These are phyloP conservation scores for Kodamaea anthophila DNA, from an alignment of 1,139 yeast species.

Conservation along the genomic window DNA sequence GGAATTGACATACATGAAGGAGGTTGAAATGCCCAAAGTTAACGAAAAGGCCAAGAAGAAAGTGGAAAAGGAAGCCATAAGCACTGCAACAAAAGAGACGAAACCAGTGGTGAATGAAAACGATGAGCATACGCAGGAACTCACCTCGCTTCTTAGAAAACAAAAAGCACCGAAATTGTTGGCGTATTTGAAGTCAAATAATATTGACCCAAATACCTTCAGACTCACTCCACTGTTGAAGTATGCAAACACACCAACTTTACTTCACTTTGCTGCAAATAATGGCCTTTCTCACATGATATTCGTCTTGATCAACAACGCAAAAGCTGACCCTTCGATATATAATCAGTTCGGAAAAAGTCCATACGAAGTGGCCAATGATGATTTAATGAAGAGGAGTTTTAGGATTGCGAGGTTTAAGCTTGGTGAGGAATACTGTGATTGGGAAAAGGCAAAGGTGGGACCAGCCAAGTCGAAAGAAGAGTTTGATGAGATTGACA, in stretches of 20 bases:
- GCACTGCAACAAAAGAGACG: conserved; percentile 12
- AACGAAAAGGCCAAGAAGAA: conserved; percentile 25
- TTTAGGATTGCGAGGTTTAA: conserved; percentile 65
- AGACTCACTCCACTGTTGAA: conserved; percentile 47
- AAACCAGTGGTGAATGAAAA: conserved; percentile 24
- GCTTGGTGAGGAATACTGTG: conserved; percentile 62
- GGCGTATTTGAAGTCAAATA: conserved; percentile 54
- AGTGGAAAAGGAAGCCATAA: conserved; percentile 1
- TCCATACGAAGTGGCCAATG: conserved; percentile 52
- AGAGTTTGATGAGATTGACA: conserved; percentile 45
- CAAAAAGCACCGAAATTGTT: conserved; percentile 75
- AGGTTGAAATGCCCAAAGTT: conserved; percentile 51
- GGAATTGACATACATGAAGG: conserved; percentile 56
- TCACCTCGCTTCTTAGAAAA: conserved; percentile 55
- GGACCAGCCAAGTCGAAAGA: conserved; percentile 62
- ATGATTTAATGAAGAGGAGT: conserved; percentile 41
- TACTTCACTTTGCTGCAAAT: conserved; percentile 73
- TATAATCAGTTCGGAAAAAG: conserved; percentile 52
- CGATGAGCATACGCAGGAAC: conserved; percentile 47
- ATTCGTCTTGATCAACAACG: conserved; percentile 51
- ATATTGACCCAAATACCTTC: conserved; percentile 44
- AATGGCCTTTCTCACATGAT: conserved; percentile 66
- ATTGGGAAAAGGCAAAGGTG: conserved; percentile 67
- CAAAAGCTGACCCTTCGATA: conserved; percentile 67
- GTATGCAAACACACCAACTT: conserved; percentile 58